Evolutionary conservation across 75 land plant species (phyloP).

Genomic region (Azolla pinnata): DNA sequence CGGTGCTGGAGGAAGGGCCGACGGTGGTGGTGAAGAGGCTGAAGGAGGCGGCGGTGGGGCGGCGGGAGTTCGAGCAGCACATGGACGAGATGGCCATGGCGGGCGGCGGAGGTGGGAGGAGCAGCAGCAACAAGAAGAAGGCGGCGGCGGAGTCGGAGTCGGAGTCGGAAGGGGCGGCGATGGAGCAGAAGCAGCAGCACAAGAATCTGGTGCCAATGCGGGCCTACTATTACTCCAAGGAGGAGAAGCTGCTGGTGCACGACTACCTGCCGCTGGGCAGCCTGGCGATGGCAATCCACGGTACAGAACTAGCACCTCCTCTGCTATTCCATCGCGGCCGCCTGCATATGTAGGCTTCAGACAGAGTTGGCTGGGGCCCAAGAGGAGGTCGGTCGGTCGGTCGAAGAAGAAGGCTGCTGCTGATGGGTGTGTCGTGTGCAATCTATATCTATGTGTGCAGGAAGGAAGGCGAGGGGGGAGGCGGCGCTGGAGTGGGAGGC

Average conservation of each 20-base stretch:
- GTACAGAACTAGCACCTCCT: slow-evolving; percentile 15
- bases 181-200: slow-evolving; percentile 20
- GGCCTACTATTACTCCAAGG: slow-evolving; percentile 46
- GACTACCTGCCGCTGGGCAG: slow-evolving; percentile 60
- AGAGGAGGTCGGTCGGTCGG: neutral
- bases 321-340: neutral
- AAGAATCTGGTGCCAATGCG: slow-evolving; percentile 44
- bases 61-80: slow-evolving; percentile 43
- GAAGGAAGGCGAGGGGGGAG: slow-evolving; percentile 42
- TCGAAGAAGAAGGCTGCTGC: neutral
- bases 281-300: slow-evolving; percentile 49
- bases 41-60: slow-evolving; percentile 37
- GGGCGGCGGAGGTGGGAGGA: no score
- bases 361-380: neutral
- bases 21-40: slow-evolving; percentile 57
- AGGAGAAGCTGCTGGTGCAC: slow-evolving; percentile 59
- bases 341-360: neutral
- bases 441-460: slow-evolving; percentile 20
- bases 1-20: slow-evolving; percentile 40
- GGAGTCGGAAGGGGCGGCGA: slow-evolving; percentile 43
- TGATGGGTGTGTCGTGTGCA: neutral
- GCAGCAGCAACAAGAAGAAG: no score
- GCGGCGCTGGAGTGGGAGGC: slow-evolving; percentile 26
- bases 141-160: slow-evolving; percentile 37
- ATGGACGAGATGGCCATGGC: slow-evolving; percentile 47